Base-by-base conservation (phyloP, 1,284 basidiomycete species). In the Apiotrichum mycotoxinovorans region DNA sequence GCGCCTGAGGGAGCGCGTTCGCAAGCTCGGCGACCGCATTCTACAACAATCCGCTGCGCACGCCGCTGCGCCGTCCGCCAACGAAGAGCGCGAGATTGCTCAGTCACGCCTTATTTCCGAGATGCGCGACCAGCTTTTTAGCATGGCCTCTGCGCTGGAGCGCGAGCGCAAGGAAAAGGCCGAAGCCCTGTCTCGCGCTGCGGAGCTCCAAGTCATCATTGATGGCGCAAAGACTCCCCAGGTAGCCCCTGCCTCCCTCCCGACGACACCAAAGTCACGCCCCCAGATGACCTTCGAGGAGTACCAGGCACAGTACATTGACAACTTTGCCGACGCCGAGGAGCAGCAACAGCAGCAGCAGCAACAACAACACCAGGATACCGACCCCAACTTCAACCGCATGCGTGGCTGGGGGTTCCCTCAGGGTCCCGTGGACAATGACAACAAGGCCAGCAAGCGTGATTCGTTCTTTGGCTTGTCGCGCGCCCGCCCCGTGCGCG, bases 381-480 rank as follows among this genome's bases (percentile, higher is more conserved):
- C 40, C 1, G 69, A 70, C 53, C 61, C 67, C 8, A 71, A 68
- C 56, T 27, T 54, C 3, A 42, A 51, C 27, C 65, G 70, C 30
- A 68, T 72, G 61, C 57, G 63, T 47, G 66, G 62, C 11, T 75
- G 69, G 68, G 71, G 70, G 0, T 73, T 75, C 60, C 73, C 73
- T 3, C 51, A 56, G 17, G 62, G 57, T 10, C 60, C 62, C 8
- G 52, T 60, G 7, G 53, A 56, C 40, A 54, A 50, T 42, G 35
- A 26, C 17, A 48, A 26, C 33, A 49, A 56, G 27, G 50, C 64
- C 49, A 53, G 51, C 52, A 70, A 72, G 52, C 58, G 71, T n/a
- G 73, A 75, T 33, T 70, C 67, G 4, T 75, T 75, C 66, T 75
- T 75, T 54, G 73, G 73, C 8, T 56, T 74, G 15, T 73, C 72